Evolutionary conservation across 495 filamentous ascomycete species (phyloP), one percentile per base, ranked within the genome.

Genomic region (Chaetomium cochliodes): DNA sequence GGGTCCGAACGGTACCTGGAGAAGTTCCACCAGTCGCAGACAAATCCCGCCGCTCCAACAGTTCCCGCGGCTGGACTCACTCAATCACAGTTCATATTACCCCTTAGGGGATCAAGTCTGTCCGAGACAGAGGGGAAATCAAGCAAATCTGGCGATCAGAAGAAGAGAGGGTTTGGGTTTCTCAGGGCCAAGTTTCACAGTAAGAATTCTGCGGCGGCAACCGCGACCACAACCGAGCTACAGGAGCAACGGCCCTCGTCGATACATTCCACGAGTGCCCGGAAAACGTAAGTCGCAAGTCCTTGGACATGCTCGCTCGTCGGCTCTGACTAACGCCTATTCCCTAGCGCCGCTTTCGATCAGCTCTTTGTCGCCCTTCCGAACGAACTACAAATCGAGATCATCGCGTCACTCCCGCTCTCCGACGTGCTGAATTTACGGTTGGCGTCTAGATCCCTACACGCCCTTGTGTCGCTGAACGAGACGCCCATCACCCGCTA

Each of bases 401-500:
- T 86, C 63, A 80, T 86, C 53, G 76, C 81, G 13, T 80, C 81
- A 3, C 76, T 86, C 25, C 81, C 83, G 11, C 76, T 86, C 56
- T 81, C 79, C 4, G 79, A 82, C 58, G 73, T 86, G 2, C 72
- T 86, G 23, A 83, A 77, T 58, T 72, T 86, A 28, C 77, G 83
- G 60, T 64, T 82, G 33, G 78, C 82, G 2, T 86, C 82, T 16
- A 80, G 81, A 60, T 80, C 80, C 20, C 77, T 83, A 67, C 82
- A 84, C 65, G 76, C 74, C 30, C 73, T 84, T 63, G 77, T 86
- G n/a, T 80, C 82, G n/a, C 60, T 81, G 3, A 84, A 86, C 71
- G 83, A 86, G 65, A 74, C 73, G 11, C 78, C 81, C 9, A 84
- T 86, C 69, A 76, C 80, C 33, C 83, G 83, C 57, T 81, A 86